phyloP scores from a whole-genome alignment of 495 filamentous ascomycete genomes.

The Podospora pseudoanserina region DNA sequence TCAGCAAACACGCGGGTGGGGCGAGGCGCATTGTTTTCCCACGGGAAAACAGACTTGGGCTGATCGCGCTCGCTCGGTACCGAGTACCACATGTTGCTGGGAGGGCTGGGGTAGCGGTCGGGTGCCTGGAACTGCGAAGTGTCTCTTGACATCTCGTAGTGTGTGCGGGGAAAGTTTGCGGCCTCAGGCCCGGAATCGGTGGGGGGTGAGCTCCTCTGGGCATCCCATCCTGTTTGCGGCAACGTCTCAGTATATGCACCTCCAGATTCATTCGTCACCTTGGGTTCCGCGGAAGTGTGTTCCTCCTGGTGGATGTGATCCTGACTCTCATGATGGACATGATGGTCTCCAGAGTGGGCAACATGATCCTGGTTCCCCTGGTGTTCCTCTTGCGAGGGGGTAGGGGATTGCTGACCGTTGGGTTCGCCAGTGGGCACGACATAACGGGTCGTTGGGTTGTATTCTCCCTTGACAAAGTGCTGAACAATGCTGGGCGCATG shows the following conservation, averaged over 20 bases:
- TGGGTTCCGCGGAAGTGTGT: background rate
- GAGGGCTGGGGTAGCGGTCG: conserved; percentile 71
- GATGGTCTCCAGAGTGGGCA: conserved; percentile 20
- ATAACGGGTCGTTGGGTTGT: conserved; percentile 38
- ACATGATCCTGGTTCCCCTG: conserved; percentile 1
- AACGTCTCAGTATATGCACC: background rate
- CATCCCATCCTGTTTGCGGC: conserved; percentile 35
- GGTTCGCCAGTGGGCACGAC: conserved; percentile 31
- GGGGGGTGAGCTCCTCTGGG: conserved; percentile 65
- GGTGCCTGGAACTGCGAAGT: conserved; percentile 69
- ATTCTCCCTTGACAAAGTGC: conserved; percentile 53
- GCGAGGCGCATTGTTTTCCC: conserved; percentile 64
- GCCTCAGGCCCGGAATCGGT: conserved; percentile 72
- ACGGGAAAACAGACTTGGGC: conserved; percentile 74
- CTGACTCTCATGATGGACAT: conserved; percentile 20
- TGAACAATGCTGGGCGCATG: conserved; percentile 41
- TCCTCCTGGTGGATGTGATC: conserved; percentile 6
- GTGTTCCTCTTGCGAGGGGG: conserved; percentile 21
- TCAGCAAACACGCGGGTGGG: conserved; percentile 72
- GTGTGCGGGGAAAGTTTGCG: conserved; percentile 63
- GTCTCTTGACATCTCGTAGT: conserved; percentile 74
- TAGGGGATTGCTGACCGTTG: conserved; percentile 31
- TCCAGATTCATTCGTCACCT: background rate
- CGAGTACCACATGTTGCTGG: conserved; percentile 79
- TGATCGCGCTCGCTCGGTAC: conserved; percentile 61